Conservation (phyloP, 805 yeast genomes). For the Helenozyma baotianmanensis region DNA sequence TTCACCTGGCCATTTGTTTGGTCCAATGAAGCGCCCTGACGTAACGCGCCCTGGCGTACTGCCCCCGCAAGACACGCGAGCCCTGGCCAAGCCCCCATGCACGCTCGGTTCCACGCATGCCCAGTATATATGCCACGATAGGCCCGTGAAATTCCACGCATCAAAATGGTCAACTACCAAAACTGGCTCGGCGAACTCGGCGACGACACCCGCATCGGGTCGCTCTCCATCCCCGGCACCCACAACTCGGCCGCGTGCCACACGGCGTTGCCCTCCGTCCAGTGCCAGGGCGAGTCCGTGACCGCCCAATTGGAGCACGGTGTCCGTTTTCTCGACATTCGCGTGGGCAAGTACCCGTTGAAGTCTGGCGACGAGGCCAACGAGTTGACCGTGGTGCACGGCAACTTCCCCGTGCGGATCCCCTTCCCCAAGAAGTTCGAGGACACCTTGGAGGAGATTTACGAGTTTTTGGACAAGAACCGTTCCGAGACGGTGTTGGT, state of each 20-base stretch:
- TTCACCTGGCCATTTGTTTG: too few relatives aligned
- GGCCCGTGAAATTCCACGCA: too few relatives aligned
- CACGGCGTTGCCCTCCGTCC: constrained; percentile 68
- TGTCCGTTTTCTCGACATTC: constrained; percentile 68
- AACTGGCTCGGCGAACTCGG: constrained; percentile 53
- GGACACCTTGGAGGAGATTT: constrained; percentile 53
- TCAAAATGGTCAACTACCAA: constrained; percentile 36
- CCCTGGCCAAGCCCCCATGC: too few relatives aligned
- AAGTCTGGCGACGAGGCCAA: constrained; percentile 46
- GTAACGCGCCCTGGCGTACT: too few relatives aligned
- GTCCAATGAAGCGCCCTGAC: too few relatives aligned
- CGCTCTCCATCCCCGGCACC: constrained; percentile 75
- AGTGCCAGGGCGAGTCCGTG: constrained; percentile 64
- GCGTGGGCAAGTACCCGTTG: constrained; percentile 56
- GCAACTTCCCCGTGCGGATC: constrained; percentile 68
- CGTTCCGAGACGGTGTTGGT: constrained; percentile 59
- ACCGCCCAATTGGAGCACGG: constrained; percentile 64
- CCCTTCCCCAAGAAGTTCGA: constrained; percentile 51
- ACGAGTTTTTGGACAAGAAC: constrained; percentile 49
- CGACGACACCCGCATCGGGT: constrained; percentile 48
- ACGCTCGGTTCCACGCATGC: too few relatives aligned
- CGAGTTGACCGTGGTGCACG: constrained; percentile 66
- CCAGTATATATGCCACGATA: too few relatives aligned
- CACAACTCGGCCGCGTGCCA: constrained; percentile 76
- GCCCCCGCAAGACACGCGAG: too few relatives aligned